Percentiles rank a stretch among this genome's conserved stretches.
phyloP scores from a whole-genome alignment of 805 yeast species.

The Metschnikowia arizonensis region DNA sequence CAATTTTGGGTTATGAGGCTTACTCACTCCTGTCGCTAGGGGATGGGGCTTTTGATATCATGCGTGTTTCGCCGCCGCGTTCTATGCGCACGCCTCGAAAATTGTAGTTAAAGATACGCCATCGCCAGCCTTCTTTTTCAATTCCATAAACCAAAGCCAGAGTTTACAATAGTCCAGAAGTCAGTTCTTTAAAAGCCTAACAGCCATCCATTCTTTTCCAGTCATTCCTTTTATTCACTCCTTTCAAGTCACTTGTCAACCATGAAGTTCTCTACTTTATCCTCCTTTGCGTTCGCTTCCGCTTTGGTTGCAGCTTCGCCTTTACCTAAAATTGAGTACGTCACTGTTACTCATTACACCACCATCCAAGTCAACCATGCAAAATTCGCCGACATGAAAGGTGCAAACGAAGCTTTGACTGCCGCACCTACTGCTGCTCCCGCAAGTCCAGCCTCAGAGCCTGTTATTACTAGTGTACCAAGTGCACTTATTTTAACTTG shows the following conservation, averaged over 20 bases:
- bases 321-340: constrained; percentile 5
- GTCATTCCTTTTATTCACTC: constrained; percentile 6
- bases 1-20: not conserved
- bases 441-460: not conserved
- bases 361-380: constrained; percentile 10
- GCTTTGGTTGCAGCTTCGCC: constrained; percentile 13
- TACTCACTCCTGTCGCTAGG: constrained; percentile 3
- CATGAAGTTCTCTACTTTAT: constrained; percentile 13
- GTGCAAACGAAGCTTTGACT: too few species aligned
- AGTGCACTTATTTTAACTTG: too few species aligned
- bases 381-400: constrained; percentile 3
- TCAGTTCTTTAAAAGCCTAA: not conserved
- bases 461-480: not conserved
- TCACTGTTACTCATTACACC: constrained; percentile 14
- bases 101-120: not conserved
- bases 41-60: not conserved
- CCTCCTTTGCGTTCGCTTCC: constrained; percentile 5
- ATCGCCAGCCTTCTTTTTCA: not conserved
- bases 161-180: not conserved
- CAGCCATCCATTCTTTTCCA: not conserved
- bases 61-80: constrained; percentile 7
- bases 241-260: not conserved
- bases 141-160: not conserved
- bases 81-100: not conserved
- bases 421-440: not conserved